Conservation (phyloP, 176 grass and related monocot genomes). For the Oryza glumipatula region DNA sequence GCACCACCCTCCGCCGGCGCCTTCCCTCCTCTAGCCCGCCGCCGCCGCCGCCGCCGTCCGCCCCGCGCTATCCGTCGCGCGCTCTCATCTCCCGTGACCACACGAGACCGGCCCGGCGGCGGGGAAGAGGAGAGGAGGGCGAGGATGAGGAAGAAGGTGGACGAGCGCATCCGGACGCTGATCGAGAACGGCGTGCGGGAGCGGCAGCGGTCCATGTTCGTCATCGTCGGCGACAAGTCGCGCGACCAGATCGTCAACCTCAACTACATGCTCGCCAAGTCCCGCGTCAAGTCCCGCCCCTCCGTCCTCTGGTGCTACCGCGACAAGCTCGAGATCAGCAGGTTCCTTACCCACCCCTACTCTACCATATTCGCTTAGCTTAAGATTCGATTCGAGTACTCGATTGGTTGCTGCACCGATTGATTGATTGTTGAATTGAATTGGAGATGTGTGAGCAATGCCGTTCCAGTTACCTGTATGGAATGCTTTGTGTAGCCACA, state of each 20-base stretch:
- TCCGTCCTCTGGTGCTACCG: slow-evolving; percentile 94
- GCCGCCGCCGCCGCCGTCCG: no score
- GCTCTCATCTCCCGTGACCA: no score
- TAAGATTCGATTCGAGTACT: no score
- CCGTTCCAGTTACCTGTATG: no score
- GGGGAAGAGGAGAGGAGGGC: background rate
- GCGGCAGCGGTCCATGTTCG: slow-evolving; percentile 86
- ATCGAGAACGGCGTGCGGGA: slow-evolving; percentile 86
- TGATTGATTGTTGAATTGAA: background rate
- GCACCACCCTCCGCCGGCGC: no score
- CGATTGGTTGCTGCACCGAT: background rate
- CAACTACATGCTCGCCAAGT: slow-evolving; percentile 88
- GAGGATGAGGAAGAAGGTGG: slow-evolving; percentile 95
- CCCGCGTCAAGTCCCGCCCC: slow-evolving; percentile 70
- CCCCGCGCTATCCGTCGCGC: no score
- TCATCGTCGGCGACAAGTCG: slow-evolving; percentile 96
- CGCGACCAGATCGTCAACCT: slow-evolving; percentile 91
- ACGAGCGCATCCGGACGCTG: slow-evolving; percentile 82
- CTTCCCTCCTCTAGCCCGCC: no score
- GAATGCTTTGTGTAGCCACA: slow-evolving; percentile 46
- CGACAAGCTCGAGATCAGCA: slow-evolving; percentile 94
- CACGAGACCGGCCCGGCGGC: background rate
- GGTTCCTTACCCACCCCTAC: slow-evolving; percentile 33
- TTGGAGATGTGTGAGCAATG: background rate
- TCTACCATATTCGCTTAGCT: background rate